Conservation (phyloP, 805 yeast genomes). For the Tetrapisispora taiwanensis region DNA sequence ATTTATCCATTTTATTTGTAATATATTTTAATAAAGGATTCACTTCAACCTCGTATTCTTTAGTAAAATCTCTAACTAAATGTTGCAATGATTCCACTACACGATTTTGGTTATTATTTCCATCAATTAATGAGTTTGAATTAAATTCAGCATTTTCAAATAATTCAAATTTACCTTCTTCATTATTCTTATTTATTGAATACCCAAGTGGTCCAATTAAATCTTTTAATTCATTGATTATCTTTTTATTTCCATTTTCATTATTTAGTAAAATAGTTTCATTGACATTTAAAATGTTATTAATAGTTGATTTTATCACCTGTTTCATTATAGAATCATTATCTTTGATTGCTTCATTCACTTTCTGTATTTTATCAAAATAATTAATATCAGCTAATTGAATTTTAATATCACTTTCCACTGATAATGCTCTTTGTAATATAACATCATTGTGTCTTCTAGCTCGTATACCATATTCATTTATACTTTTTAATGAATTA, state of each 20-base stretch:
- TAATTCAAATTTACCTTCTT: not conserved
- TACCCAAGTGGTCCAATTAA: no score
- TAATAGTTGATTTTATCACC: slow-evolving; percentile 30
- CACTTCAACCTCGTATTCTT: slow-evolving; percentile 39
- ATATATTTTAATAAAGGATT: slow-evolving; percentile 47
- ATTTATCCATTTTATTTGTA: slow-evolving; percentile 30
- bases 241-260: not conserved
- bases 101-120: slow-evolving; percentile 25
- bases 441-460: slow-evolving; percentile 13
- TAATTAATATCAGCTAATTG: slow-evolving; percentile 40
- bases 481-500: not conserved
- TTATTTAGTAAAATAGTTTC: not conserved
- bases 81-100: slow-evolving; percentile 69
- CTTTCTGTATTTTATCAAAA: slow-evolving; percentile 37
- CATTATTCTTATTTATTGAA: not conserved
- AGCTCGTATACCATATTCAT: slow-evolving; percentile 9
- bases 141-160: not conserved
- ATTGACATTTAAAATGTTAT: not conserved
- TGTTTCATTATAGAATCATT: slow-evolving; percentile 41
- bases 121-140: slow-evolving; percentile 8
- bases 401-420: slow-evolving; percentile 4
- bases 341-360: slow-evolving; percentile 37
- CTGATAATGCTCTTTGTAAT: slow-evolving; percentile 12
- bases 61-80: slow-evolving; percentile 69
- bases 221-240: slow-evolving; percentile 33